Conservation (phyloP, 78 protist genomes). For the Speleostelium caveatum region DNA sequence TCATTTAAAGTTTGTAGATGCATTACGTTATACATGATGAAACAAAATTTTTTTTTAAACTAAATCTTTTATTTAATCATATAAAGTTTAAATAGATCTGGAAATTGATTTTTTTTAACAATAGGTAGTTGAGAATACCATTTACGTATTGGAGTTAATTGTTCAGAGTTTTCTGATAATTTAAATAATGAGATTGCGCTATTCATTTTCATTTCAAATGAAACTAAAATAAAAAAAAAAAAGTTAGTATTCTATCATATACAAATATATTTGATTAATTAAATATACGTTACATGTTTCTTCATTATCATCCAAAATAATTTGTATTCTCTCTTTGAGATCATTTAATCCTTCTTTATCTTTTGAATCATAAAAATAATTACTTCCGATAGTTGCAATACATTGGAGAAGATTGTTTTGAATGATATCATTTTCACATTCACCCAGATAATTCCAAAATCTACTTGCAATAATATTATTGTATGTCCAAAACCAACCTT, state of each 20-base stretch:
- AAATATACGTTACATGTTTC: too few relatives aligned
- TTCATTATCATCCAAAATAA: neutral
- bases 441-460: constrained; percentile 21
- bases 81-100: too few relatives aligned
- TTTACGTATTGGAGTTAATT: neutral
- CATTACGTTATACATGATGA: too few relatives aligned
- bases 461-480: constrained; percentile 30
- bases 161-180: neutral
- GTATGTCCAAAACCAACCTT: constrained; percentile 65
- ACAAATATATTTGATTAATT: too few relatives aligned
- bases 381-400: neutral
- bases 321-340: neutral
- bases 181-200: constrained; percentile 16
- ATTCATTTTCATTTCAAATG: neutral
- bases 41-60: too few relatives aligned
- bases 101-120: neutral
- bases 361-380: neutral
- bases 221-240: too few relatives aligned
- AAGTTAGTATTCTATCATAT: too few relatives aligned
- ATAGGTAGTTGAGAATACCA: constrained; percentile 4
- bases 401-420: neutral
- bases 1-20: too few relatives aligned
- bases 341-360: constrained; percentile 15
- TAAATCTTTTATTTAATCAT: too few relatives aligned
- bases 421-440: neutral